Conservation (phyloP, 306 rosid species). For the Lupinus albus region DNA sequence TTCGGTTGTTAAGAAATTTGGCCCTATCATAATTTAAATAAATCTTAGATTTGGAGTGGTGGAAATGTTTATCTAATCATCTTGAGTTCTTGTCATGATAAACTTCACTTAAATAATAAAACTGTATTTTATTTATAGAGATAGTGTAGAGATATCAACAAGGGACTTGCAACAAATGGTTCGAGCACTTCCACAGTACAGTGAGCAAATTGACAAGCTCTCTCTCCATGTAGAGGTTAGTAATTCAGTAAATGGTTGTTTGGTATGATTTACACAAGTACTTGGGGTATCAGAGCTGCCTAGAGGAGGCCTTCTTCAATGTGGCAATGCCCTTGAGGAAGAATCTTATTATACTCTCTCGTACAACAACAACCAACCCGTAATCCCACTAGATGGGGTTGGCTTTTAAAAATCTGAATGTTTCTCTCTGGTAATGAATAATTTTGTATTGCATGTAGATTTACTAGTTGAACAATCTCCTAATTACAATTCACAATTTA, state of each 20-base stretch:
- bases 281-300: constrained; percentile 15
- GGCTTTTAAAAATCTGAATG: too few species aligned
- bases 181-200: constrained; percentile 98
- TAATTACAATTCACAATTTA: constrained; percentile 6
- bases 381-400: too few species aligned
- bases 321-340: constrained; percentile 12
- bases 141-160: constrained; percentile 77
- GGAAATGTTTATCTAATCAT: constrained; percentile 26
- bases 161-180: constrained; percentile 94
- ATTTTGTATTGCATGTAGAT: not conserved
- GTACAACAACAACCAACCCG: too few species aligned
- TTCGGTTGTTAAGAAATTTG: constrained; percentile 18
- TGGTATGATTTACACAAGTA: constrained; percentile 35
- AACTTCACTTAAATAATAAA: constrained; percentile 32
- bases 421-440: not conserved
- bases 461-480: not conserved
- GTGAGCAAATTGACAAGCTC: constrained; percentile 95
- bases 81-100: constrained; percentile 1
- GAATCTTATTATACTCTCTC: constrained; percentile 7
- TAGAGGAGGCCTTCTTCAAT: constrained; percentile 27
- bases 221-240: constrained; percentile 97
- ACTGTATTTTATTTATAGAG: constrained; percentile 50
- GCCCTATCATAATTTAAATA: constrained; percentile 29
- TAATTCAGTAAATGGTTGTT: constrained; percentile 34
- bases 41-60: constrained; percentile 27